Conservation (phyloP, 2,329 filamentous ascomycete genomes). For the Diplodia corticola region DNA sequence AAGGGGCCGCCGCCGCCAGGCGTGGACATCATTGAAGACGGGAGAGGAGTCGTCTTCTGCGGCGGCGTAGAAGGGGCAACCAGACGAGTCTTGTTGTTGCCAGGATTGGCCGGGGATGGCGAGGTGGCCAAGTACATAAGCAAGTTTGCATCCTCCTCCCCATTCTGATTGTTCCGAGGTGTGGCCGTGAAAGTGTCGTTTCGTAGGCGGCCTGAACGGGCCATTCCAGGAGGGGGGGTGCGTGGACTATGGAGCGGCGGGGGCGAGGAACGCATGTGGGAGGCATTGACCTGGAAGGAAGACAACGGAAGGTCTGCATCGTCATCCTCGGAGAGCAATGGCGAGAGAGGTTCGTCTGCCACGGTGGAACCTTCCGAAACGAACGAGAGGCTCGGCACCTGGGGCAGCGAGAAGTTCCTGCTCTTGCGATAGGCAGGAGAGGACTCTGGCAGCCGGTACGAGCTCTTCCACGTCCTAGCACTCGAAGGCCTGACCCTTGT, state of each 20-base stretch:
- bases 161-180: slow-evolving; percentile 55
- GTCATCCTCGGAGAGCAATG: slow-evolving; percentile 72
- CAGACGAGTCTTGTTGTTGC: slow-evolving; percentile 47
- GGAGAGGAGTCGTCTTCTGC: slow-evolving; percentile 59
- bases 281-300: slow-evolving; percentile 64
- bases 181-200: slow-evolving; percentile 39
- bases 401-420: slow-evolving; percentile 70
- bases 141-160: slow-evolving; percentile 81
- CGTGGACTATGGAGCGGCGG: slow-evolving; percentile 55
- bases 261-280: slow-evolving; percentile 72
- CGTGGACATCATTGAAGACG: slow-evolving; percentile 87
- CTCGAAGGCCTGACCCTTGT: slow-evolving; percentile 63
- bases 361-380: slow-evolving; percentile 71
- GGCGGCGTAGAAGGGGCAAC: slow-evolving; percentile 58
- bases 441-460: slow-evolving; percentile 76
- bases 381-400: slow-evolving; percentile 74
- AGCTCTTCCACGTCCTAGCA: slow-evolving; percentile 70
- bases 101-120: slow-evolving; percentile 74
- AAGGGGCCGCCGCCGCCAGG: slow-evolving; percentile 62
- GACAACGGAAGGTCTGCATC: slow-evolving; percentile 77
- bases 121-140: slow-evolving; percentile 89
- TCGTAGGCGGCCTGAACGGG: slow-evolving; percentile 43
- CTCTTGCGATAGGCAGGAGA: slow-evolving; percentile 81
- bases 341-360: slow-evolving; percentile 61
- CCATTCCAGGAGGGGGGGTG: slow-evolving; percentile 42